Conservation (phyloP, 202 grass and related monocot species). For the Cymbopogon flexuosus region DNA sequence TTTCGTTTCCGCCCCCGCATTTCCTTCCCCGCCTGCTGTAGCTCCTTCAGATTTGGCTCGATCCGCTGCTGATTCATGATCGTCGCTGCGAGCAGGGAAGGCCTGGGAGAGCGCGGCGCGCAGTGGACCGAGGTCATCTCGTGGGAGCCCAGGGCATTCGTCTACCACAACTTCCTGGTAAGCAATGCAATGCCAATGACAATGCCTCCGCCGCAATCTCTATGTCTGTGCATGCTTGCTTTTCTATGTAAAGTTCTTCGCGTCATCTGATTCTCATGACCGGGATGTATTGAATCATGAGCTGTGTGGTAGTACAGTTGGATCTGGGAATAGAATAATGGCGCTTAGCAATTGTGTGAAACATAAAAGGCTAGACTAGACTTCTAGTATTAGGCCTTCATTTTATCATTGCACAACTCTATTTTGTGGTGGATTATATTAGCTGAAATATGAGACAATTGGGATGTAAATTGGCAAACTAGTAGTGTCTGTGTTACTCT, state of each 20-base stretch:
- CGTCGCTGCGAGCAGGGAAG: slow-evolving; percentile 46
- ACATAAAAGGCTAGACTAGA: not conserved
- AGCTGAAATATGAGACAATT: not conserved
- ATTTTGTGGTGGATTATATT: not conserved
- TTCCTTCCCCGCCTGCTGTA: not conserved
- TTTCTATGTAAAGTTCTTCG: not conserved
- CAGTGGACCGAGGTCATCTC: slow-evolving; percentile 96
- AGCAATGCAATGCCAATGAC: not conserved
- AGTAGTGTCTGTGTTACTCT: not conserved
- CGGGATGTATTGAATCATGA: not conserved
- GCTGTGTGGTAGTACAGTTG: not conserved
- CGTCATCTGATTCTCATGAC: not conserved
- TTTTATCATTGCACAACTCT: not conserved
- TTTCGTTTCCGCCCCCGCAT: not conserved
- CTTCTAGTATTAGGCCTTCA: not conserved
- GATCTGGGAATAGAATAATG: not conserved
- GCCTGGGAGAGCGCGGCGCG: slow-evolving; percentile 57
- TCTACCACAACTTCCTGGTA: slow-evolving; percentile 95
- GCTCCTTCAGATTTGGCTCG: not conserved
- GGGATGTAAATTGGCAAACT: not conserved
- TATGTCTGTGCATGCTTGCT: not conserved
- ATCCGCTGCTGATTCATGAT: slow-evolving; percentile 1
- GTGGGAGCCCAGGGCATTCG: slow-evolving; percentile 83
- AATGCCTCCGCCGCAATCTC: not conserved
- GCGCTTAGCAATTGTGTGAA: not conserved